phyloP scores from a whole-genome alignment of 2,329 filamentous ascomycete genomes.

The Botrytis tulipae region DNA sequence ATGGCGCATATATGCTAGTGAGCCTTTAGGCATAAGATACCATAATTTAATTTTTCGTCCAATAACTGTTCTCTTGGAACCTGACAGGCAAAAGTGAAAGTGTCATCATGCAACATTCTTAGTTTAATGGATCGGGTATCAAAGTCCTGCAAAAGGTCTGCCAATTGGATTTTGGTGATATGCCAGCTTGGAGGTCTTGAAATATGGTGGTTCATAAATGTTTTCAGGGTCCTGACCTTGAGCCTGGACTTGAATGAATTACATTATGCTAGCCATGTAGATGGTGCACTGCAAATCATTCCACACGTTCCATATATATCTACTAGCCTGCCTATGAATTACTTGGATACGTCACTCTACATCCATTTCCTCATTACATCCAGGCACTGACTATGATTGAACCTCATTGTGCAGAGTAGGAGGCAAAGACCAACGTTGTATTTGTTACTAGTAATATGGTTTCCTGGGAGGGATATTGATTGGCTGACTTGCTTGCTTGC shows the following conservation, averaged over 20 bases:
- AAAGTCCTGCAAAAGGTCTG: not conserved
- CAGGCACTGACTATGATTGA: not conserved
- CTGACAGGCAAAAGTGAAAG: not conserved
- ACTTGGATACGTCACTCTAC: not conserved
- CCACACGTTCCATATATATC: not conserved
- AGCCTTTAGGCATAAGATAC: not conserved
- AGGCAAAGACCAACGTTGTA: not conserved
- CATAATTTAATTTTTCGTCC: not conserved
- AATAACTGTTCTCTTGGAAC: not conserved
- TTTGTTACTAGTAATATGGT: not conserved
- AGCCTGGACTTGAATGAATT: not conserved
- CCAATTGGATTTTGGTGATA: not conserved
- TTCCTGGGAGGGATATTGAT: not conserved
- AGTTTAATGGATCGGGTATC: not conserved
- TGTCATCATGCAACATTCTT: not conserved
- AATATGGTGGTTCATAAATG: not conserved
- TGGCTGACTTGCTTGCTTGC: not conserved
- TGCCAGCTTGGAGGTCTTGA: not conserved
- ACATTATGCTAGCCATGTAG: not conserved
- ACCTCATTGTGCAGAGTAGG: not conserved
- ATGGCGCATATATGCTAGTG: not conserved
- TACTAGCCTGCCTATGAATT: not conserved
- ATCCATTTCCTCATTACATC: not conserved
- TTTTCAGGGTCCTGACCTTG: not conserved
- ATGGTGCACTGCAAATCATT: not conserved